Percentiles rank a stretch among this genome's conserved stretches.
phyloP scores from a whole-genome alignment of 768 basidiomycete genomes.

The Phylloporus scabripes region DNA sequence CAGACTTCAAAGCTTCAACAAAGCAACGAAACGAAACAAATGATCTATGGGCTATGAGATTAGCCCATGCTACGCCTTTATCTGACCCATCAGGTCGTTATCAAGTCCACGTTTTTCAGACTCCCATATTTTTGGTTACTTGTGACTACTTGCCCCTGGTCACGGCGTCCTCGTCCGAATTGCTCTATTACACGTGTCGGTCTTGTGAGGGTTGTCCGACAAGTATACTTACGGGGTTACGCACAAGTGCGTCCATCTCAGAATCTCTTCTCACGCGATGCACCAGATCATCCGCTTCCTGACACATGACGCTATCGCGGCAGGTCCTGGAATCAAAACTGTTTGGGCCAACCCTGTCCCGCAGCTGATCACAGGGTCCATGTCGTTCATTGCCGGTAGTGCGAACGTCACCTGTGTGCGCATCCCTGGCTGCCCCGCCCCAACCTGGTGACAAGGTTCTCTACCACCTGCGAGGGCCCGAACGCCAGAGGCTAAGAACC shows the following conservation, averaged over 20 bases:
- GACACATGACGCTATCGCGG: slow-evolving; percentile 16
- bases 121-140: slow-evolving; percentile 24
- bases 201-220: slow-evolving; percentile 16
- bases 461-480: slow-evolving; percentile 28
- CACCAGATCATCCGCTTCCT: slow-evolving; percentile 16
- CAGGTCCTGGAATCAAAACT: slow-evolving; percentile 22
- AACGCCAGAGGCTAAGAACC: no score
- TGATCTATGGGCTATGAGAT: slow-evolving; percentile 5
- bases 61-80: slow-evolving; percentile 17
- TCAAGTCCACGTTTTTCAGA: slow-evolving; percentile 18
- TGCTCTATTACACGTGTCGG: slow-evolving; percentile 23
- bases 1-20: no score
- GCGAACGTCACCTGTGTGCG: slow-evolving; percentile 24
- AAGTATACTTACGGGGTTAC: slow-evolving; percentile 13
- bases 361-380: slow-evolving; percentile 29
- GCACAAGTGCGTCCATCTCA: slow-evolving; percentile 16
- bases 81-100: slow-evolving; percentile 17
- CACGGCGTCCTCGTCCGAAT: slow-evolving; percentile 21
- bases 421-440: slow-evolving; percentile 31
- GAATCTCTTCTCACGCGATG: background rate
- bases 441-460: slow-evolving; percentile 31
- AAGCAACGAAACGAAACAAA: background rate
- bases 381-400: slow-evolving; percentile 25
- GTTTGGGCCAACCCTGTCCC: slow-evolving; percentile 34
- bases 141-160: slow-evolving; percentile 9